Evolutionary conservation across 2,329 filamentous ascomycete genomes (phyloP).

Genomic region (Neofusicoccum kwambonambiense): DNA sequence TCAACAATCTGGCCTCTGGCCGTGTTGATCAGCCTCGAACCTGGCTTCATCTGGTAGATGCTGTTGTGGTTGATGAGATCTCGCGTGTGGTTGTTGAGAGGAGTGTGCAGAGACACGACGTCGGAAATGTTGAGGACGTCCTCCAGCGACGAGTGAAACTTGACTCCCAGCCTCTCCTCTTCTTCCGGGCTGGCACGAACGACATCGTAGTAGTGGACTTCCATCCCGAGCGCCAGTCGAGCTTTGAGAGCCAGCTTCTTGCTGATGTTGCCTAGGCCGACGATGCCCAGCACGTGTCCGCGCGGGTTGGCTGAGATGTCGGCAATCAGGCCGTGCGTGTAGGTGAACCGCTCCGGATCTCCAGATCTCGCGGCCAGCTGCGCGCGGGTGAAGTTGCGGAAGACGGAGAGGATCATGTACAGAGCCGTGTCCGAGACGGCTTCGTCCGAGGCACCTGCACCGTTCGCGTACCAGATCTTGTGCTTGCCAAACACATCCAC

Average conservation of each 20-base stretch:
- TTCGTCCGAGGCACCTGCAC: slow-evolving; percentile 44
- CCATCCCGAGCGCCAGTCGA: slow-evolving; percentile 19
- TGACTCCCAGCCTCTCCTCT: slow-evolving; percentile 31
- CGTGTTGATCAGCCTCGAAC: slow-evolving; percentile 35
- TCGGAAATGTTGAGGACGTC: slow-evolving; percentile 33
- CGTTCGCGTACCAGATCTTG: slow-evolving; percentile 40
- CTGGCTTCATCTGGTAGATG: slow-evolving; percentile 27
- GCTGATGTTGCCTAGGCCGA: slow-evolving; percentile 28
- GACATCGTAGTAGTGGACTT: slow-evolving; percentile 22
- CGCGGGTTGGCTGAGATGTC: slow-evolving; percentile 18
- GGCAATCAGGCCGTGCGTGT: slow-evolving; percentile 18
- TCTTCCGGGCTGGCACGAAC: slow-evolving; percentile 22
- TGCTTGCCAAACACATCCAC: slow-evolving; percentile 18
- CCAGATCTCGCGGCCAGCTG: slow-evolving; percentile 20
- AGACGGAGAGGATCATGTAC: slow-evolving; percentile 40
- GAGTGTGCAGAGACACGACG: slow-evolving; percentile 37
- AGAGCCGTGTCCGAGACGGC: slow-evolving; percentile 46
- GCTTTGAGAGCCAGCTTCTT: slow-evolving; percentile 34
- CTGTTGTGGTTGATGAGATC: slow-evolving; percentile 41
- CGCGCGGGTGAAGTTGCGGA: slow-evolving; percentile 21
- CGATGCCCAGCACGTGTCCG: slow-evolving; percentile 21
- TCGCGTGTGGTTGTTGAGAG: slow-evolving; percentile 27
- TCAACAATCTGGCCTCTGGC: slow-evolving; percentile 36
- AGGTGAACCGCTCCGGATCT: slow-evolving; percentile 17
- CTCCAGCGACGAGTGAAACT: slow-evolving; percentile 28